Evolutionary conservation across 148 eudicot genomes (phyloP).

Genomic region (Persicaria maculosa): DNA sequence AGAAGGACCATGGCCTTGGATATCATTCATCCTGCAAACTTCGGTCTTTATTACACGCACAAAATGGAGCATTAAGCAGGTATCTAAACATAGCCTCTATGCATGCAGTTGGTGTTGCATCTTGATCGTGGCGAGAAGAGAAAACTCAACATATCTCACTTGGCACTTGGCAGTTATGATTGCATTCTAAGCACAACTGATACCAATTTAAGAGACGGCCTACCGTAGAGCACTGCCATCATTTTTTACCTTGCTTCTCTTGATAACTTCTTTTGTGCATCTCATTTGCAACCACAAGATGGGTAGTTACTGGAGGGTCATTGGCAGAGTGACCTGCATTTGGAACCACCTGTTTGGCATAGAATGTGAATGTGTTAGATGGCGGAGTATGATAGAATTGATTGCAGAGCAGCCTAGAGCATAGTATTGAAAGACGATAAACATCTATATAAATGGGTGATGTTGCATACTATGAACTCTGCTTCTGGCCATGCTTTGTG

Average conservation of each 20-base stretch:
- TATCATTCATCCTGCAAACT: too few species aligned
- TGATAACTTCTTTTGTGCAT: conserved; percentile 50
- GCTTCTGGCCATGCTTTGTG: conserved; percentile 99
- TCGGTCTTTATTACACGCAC: too few species aligned
- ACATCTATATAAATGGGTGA: neutral
- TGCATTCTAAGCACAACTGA: neutral
- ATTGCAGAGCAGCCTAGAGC: neutral
- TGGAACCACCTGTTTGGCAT: conserved; percentile 58
- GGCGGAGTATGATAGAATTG: neutral
- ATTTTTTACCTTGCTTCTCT: conserved; percentile 16
- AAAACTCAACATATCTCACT: neutral
- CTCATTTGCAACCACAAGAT: conserved; percentile 92
- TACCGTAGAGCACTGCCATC: neutral
- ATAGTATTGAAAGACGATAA: too few species aligned
- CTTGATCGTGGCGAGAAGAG: too few species aligned
- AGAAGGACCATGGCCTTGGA: neutral
- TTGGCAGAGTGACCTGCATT: conserved; percentile 96
- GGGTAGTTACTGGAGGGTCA: conserved; percentile 73
- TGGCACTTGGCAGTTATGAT: neutral
- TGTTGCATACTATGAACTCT: conserved; percentile 54
- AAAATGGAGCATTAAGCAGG: too few species aligned
- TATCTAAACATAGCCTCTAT: too few species aligned
- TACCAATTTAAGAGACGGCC: neutral
- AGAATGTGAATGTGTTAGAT: neutral
- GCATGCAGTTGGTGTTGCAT: too few species aligned